Evolutionary conservation across 1,139 yeast genomes (phyloP).

Genomic region (Lodderomyces orthopsilosis): DNA sequence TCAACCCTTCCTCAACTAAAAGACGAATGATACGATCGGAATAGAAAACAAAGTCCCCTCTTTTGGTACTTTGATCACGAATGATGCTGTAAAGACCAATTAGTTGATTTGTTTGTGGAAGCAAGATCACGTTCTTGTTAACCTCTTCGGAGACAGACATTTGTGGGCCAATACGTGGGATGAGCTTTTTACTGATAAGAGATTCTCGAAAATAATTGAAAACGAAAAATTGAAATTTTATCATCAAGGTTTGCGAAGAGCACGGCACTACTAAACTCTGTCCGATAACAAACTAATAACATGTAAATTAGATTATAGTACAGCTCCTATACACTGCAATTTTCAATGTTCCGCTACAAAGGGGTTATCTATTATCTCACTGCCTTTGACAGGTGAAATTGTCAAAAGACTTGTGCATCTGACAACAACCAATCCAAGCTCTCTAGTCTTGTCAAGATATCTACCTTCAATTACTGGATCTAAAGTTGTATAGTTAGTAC

Average conservation of each 20-base stretch:
- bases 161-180: not conserved
- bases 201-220: not conserved
- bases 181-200: not conserved
- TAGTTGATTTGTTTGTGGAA: slow-evolving; percentile 88
- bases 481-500: slow-evolving; percentile 19
- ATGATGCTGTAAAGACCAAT: slow-evolving; percentile 85
- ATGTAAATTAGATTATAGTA: not conserved
- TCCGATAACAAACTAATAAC: not conserved
- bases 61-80: slow-evolving; percentile 70
- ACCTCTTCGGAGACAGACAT: slow-evolving; percentile 26
- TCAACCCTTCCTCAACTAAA: slow-evolving; percentile 91
- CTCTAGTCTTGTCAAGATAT: slow-evolving; percentile 54
- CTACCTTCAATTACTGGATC: slow-evolving; percentile 60
- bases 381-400: slow-evolving; percentile 82
- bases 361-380: slow-evolving; percentile 75
- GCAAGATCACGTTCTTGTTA: slow-evolving; percentile 57
- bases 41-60: slow-evolving; percentile 93
- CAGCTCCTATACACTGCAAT: not conserved
- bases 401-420: slow-evolving; percentile 84
- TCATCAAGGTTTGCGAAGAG: not conserved
- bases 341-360: slow-evolving; percentile 31
- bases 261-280: too few species aligned
- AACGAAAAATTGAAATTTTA: not conserved
- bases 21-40: slow-evolving; percentile 91
- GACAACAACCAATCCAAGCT: slow-evolving; percentile 74